Conservation (phyloP, 2,329 filamentous ascomycete species). For the Pestalotiopsis sp. region DNA sequence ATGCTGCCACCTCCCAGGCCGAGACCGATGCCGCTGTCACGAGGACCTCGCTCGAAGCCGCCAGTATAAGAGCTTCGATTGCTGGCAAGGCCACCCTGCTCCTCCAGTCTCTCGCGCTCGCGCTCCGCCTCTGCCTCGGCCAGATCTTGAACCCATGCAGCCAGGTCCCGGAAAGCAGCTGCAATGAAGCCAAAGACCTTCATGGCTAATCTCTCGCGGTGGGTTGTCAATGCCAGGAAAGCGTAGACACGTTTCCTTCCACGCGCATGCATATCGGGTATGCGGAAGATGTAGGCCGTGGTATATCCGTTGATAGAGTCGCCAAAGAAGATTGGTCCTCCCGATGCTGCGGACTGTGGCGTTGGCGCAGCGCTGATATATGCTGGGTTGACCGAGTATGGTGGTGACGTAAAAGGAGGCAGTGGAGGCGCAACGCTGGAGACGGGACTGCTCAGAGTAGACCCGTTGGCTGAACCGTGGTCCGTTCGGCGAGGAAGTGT, state of each 20-base stretch:
- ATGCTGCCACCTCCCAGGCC: constrained; percentile 25
- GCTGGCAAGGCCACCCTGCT: constrained; percentile 39
- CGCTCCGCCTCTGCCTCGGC: constrained; percentile 66
- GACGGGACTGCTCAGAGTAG: constrained; percentile 26
- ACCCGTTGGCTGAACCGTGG: constrained; percentile 33
- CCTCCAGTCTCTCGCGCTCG: constrained; percentile 35
- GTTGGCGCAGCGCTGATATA: constrained; percentile 57
- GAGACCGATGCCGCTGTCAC: constrained; percentile 29
- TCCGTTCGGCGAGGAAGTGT: constrained; percentile 61
- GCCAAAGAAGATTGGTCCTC: constrained; percentile 70
- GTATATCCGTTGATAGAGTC: constrained; percentile 68
- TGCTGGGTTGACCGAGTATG: constrained; percentile 34
- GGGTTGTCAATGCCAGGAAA: constrained; percentile 66
- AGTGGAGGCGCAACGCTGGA: constrained; percentile 42
- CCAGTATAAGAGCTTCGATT: constrained; percentile 45
- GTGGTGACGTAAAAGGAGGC: constrained; percentile 37
- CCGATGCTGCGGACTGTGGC: constrained; percentile 53
- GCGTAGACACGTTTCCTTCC: constrained; percentile 72
- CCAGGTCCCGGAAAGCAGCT: constrained; percentile 64
- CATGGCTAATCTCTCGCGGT: constrained; percentile 67
- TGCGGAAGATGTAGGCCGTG: constrained; percentile 71
- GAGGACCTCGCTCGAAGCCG: constrained; percentile 39
- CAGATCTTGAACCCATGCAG: constrained; percentile 66
- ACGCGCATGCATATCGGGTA: constrained; percentile 68
- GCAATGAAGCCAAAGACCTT: constrained; percentile 67